A percentile compares a stretch with the other conserved stretches of the same genome.
phyloP scores from a whole-genome alignment of 352 stramenopile species.

The Blastocystis sp. region DNA sequence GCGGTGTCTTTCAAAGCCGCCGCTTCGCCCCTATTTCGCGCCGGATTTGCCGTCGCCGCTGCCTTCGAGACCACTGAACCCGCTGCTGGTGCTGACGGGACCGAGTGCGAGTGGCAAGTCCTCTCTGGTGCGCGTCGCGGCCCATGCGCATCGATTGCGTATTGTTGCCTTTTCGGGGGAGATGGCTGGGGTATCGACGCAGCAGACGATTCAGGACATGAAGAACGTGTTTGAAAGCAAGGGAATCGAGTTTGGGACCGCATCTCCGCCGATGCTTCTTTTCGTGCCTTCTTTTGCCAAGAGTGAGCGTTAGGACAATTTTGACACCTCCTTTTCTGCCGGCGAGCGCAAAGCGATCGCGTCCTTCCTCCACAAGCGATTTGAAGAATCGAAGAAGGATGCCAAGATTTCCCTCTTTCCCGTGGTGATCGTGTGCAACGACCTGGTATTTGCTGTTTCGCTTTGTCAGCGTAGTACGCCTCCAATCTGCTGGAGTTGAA shows the following conservation, averaged over 20 bases:
- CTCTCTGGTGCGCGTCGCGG: slow-evolving; percentile 15
- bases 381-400: slow-evolving; percentile 3
- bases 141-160: neutral
- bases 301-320: slow-evolving; percentile 40
- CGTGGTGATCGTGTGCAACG: slow-evolving; percentile 34
- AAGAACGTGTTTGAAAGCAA: neutral
- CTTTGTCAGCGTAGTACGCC: slow-evolving; percentile 31
- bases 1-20: neutral
- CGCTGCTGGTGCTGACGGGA: slow-evolving; percentile 3
- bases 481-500: slow-evolving; percentile 6
- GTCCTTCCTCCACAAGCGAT: neutral
- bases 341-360: slow-evolving; percentile 26
- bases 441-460: neutral
- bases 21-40: slow-evolving; percentile 31
- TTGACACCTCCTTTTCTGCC: slow-evolving; percentile 18
- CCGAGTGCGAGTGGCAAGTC: slow-evolving; percentile 36
- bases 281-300: neutral
- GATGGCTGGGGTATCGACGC: neutral
- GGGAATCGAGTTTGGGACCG: slow-evolving; percentile 3
- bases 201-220: slow-evolving; percentile 8
- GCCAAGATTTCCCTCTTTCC: neutral
- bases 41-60: slow-evolving; percentile 35
- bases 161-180: slow-evolving; percentile 29
- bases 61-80: neutral
- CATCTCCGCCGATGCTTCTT: slow-evolving; percentile 18